phyloP scores from a whole-genome alignment of 441 rosid genomes.

The Monsonia emarginata region DNA sequence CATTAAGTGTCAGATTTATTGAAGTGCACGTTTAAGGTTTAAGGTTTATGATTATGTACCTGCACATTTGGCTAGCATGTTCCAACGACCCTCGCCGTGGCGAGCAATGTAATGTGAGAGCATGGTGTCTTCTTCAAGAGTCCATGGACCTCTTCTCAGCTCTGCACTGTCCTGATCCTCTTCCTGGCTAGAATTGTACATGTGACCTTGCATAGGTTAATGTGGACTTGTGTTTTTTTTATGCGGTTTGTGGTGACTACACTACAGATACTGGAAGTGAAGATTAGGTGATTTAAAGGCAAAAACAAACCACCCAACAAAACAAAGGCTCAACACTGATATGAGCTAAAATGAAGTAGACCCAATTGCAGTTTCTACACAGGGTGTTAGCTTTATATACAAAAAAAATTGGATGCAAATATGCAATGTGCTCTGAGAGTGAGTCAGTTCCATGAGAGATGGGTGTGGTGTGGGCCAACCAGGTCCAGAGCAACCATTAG shows the following conservation, averaged over 20 bases:
- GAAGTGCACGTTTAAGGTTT: no score
- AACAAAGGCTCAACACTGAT: no score
- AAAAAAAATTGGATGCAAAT: not conserved
- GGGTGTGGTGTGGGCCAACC: conserved; percentile 2
- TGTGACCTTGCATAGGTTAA: not conserved
- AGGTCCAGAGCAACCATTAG: not conserved
- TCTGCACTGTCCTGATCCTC: conserved; percentile 18
- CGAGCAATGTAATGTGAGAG: conserved; percentile 27
- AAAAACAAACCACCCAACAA: not conserved
- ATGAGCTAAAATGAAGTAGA: no score
- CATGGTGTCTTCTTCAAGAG: conserved; percentile 37
- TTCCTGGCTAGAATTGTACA: conserved; percentile 22
- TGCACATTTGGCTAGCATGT: conserved; percentile 35
- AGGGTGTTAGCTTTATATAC: not conserved
- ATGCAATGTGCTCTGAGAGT: no score
- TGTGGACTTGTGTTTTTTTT: no score
- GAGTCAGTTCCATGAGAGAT: not conserved
- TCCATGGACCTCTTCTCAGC: conserved; percentile 44
- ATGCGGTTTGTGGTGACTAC: no score
- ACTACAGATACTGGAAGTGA: no score
- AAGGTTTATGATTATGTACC: no score
- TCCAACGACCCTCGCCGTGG: conserved; percentile 46
- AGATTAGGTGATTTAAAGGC: not conserved
- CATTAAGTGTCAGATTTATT: no score
- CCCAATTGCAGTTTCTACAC: not conserved